Evolutionary conservation across 352 stramenopile genomes (phyloP), one percentile per base, ranked within the genome.

Genomic region (Phytophthora capsici): DNA sequence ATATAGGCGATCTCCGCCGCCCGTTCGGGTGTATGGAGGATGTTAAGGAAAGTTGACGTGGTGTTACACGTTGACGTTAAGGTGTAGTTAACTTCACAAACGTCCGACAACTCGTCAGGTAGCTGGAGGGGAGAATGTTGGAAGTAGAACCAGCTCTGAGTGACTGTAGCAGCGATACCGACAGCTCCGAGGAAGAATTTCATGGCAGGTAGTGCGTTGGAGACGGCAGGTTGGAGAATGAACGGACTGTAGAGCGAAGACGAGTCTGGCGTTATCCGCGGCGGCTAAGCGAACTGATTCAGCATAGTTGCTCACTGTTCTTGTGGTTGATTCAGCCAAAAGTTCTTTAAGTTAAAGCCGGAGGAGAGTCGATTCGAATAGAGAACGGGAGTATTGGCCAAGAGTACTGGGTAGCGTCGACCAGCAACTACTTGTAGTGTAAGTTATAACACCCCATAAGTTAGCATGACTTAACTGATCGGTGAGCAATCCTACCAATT

Each of bases 81-180:
- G 14, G 36, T 47, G 38, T 46, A 16, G 22, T 61, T 47, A 25
- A 41, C 6, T 8, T 22, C 30, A 17, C 58, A 73, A 17, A 56
- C 45, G 45, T 60, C 58, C 6, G 25, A 12, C 2, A 48, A 19
- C 8, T 63, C 49, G 45, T 50, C 43, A n/a, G 12, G n/a, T 30
- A 52, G 4, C 19, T 59, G 6, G 5, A 50, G 28, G 4, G 41
- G 14, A 26, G 30, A 4, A 4, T 22, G 3, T 10, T 26, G 17
- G 6, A 64, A 57, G 58, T 69, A 64, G 30, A 71, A 38, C 50
- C 57, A 68, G 30, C 49, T 63, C 23, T 64, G 64, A 1, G 58
- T 46, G 44, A 69, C 25, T 17, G 64, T 52, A 20, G 38, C 64
- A 17, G 46, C 53, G 36, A 60, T 19, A 0, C 58, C 51, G 17